These are phyloP conservation scores for Panicum hallii DNA, from an alignment of 202 grass and related monocot genomes.

Conservation along the genomic window DNA sequence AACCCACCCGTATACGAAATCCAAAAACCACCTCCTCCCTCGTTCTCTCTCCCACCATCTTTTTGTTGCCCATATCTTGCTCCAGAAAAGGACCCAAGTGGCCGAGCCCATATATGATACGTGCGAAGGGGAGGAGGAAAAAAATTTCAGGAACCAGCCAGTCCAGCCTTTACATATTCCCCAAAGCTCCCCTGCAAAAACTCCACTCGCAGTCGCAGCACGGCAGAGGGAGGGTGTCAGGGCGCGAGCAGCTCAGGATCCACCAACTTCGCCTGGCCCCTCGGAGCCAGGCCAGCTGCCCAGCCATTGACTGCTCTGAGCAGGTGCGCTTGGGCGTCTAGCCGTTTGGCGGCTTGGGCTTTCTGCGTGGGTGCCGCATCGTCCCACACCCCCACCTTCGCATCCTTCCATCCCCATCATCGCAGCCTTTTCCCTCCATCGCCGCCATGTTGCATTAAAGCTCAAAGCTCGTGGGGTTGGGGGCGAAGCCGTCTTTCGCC, in stretches of 20 bases:
- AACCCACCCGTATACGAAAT: constrained; percentile 6
- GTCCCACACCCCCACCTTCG: constrained; percentile 3
- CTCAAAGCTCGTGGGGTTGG: constrained; percentile 34
- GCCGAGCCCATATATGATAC: not conserved
- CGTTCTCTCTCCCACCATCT: not conserved
- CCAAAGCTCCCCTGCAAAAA: constrained; percentile 40
- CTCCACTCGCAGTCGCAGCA: constrained; percentile 47
- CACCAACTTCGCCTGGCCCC: constrained; percentile 54
- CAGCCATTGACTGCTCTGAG: constrained; percentile 55
- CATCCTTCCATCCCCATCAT: constrained; percentile 63
- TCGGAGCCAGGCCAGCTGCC: not conserved
- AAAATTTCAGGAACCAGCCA: constrained; percentile 42
- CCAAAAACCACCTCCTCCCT: not conserved
- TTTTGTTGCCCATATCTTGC: constrained; percentile 37
- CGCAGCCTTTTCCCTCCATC: constrained; percentile 44
- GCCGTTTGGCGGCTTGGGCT: constrained; percentile 60
- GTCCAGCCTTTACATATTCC: constrained; percentile 39
- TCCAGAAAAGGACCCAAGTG: not conserved
- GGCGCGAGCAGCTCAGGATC: constrained; percentile 49
- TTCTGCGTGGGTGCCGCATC: constrained; percentile 45
- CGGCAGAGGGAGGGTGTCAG: not conserved
- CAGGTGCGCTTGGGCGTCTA: constrained; percentile 35
- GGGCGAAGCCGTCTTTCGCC: constrained; percentile 41
- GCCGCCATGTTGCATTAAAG: constrained; percentile 59
- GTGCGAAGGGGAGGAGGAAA: not conserved